Evolutionary conservation across 2,329 filamentous ascomycete species (phyloP), one percentile per base, ranked within the genome.

Genomic region (Diaporthe australafricana): DNA sequence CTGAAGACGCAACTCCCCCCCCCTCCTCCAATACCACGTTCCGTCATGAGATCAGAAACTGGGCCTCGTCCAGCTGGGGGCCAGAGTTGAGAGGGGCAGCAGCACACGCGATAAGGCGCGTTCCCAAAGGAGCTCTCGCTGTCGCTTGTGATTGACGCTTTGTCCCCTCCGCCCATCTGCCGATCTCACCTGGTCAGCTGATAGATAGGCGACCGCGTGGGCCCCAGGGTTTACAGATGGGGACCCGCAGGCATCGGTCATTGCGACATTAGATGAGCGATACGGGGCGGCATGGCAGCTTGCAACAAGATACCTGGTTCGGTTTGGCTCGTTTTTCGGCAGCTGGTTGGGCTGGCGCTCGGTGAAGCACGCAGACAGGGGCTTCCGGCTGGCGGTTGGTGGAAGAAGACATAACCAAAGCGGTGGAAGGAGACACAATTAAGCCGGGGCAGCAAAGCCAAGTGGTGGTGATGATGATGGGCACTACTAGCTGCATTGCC

Each of bases 161-260:
- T 63, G 57, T 63, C 27, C 40, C 12, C 42, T 63, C 20, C n/a
- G n/a, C n/a, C 17, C 11, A 63, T 35, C 42, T 63, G 57, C 57
- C 57, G 57, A 63, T 63, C 57, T 38, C 40, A 32, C 22, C 5
- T 22, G 14, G 16, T 47, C 57, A 63, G 40, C 57, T 63, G 42
- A 63, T 35, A 22, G 27, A 63, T 45, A 47, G 40, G n/a, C 47
- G 40, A 35, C 57, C 57, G 57, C 40, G 57, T 63, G 57, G 57
- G 42, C 40, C 32, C 40, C 27, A 40, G 57, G 25, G 27, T 32
- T 63, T 20, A 17, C 40, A 48, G 57, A 63, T 30, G 16, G 16
- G 40, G 56, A 47, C 40, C 25, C 40, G 56, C 56, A 62, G 40
- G 8, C 56, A 30, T 47, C 56, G 56, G 40, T 17, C 27, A 62